Evolutionary conservation across 1,139 yeast species (phyloP), one percentile per base, ranked within the genome.

Genomic region (Entelexis sorbosivorans): DNA sequence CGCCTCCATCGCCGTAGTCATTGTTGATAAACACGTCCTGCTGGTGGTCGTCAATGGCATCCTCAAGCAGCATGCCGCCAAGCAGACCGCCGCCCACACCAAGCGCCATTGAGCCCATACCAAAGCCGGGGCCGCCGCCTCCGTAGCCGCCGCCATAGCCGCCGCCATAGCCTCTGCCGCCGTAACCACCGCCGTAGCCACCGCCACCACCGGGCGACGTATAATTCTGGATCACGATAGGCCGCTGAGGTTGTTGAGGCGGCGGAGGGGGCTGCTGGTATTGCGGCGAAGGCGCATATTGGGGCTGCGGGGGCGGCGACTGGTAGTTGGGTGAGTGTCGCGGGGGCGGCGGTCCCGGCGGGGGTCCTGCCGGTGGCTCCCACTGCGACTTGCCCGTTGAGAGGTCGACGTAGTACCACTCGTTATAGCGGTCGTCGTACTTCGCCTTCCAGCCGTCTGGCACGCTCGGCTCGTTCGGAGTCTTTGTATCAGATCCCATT

Each of bases 401-500:
- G 59, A 82, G 69, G 61, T 88, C 73, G 24, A 89, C 95, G 62
- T 81, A 89, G 66, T 69, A 69, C 54, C 58, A 66, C 17, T 85
- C 81, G 58, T 77, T 75, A 69, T 89, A 89, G 58, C 82, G 76
- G 14, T 80, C 81, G 65, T 89, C 97, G 67, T 75, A 88, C 52
- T 82, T 82, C 13, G 96, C 94, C 39, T 81, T 68, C 96, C 96
- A 89, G 3, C 96, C 96, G 6, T 70, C 69, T 7, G 89, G 88
- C 8, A 81, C 85, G 0, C 58, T 61, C 3, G 89, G 88, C 28
- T 68, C 35, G 29, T 49, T 49, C 36, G 47, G 55, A n/a, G 44
- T 36, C 31, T 44, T 49, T 8, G 42, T 5, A 32, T 44, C 48
- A n/a, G n/a, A n/a, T 4, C 44, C 22, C 31, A 16, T 34, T 10